A percentile compares a stretch with the other conserved stretches of the same genome.
Evolutionary conservation across 305 asterid species (phyloP).

Genomic region (Fraxinus paxiana): DNA sequence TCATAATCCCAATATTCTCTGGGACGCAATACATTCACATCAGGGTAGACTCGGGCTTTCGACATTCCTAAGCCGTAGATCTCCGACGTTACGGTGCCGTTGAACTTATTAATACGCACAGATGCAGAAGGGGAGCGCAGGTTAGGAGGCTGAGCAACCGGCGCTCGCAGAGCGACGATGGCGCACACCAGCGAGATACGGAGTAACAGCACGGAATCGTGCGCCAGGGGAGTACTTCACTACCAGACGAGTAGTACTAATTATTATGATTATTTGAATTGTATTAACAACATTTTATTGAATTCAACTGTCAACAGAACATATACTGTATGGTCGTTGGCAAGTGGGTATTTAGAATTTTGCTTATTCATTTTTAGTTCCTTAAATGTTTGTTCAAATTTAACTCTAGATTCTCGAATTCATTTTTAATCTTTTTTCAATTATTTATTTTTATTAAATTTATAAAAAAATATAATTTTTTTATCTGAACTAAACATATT

Average conservation of each 20-base stretch:
- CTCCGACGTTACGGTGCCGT: conserved; percentile 40
- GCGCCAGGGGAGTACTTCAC: conserved; percentile 23
- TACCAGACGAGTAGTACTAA: neutral
- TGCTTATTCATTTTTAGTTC: neutral
- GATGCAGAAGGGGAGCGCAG: neutral
- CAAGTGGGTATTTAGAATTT: neutral
- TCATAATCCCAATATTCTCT: conserved; percentile 91
- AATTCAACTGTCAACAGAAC: neutral
- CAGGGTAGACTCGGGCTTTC: conserved; percentile 73
- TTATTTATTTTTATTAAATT: too few relatives aligned
- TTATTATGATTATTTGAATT: neutral
- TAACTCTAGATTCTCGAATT: neutral
- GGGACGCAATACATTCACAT: conserved; percentile 72
- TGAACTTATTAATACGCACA: conserved; percentile 25
- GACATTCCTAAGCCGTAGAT: conserved; percentile 60
- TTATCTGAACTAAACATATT: too few relatives aligned
- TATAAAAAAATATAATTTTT: too few relatives aligned
- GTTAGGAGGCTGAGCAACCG: conserved; percentile 23
- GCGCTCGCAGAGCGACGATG: conserved; percentile 24
- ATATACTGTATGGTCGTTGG: neutral
- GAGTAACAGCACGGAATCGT: conserved; percentile 12
- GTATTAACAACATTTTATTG: neutral
- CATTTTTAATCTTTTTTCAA: neutral
- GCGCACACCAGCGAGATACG: conserved; percentile 26
- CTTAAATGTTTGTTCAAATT: neutral